phyloP scores from a whole-genome alignment of 2,329 filamentous ascomycete genomes.

The Diplodia intermedia region DNA sequence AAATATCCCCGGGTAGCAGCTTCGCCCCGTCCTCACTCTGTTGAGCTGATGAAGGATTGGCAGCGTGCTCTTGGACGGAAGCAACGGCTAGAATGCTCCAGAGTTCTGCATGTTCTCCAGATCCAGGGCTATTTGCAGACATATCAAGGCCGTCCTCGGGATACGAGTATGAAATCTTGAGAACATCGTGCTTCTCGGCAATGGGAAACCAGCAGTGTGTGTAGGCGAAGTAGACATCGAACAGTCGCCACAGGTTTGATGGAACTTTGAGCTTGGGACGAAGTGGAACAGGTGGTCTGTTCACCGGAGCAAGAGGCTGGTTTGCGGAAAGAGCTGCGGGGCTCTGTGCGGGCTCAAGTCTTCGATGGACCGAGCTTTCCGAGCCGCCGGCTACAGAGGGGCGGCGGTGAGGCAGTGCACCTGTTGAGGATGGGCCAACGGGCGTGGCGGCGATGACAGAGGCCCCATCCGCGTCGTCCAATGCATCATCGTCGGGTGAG shows the following conservation, averaged over 20 bases:
- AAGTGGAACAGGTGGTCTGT: constrained; percentile 4
- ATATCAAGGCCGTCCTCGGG: constrained; percentile 52
- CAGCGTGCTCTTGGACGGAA: constrained; percentile 42
- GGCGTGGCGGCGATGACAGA: constrained; percentile 15
- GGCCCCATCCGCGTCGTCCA: constrained; percentile 24
- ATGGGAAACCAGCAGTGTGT: constrained; percentile 80
- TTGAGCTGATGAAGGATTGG: constrained; percentile 19
- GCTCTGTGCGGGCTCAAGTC: constrained; percentile 10
- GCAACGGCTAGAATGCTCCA: constrained; percentile 55
- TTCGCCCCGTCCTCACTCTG: constrained; percentile 22
- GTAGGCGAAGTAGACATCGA: constrained; percentile 77
- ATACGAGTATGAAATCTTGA: constrained; percentile 64
- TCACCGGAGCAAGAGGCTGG: constrained; percentile 9
- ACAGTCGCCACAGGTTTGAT: constrained; percentile 63
- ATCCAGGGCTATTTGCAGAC: constrained; percentile 38
- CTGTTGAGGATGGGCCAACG: neutral
- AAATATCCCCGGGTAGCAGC: constrained; percentile 38
- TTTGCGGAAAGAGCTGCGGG: constrained; percentile 9
- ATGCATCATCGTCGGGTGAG: constrained; percentile 29
- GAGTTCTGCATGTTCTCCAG: constrained; percentile 53
- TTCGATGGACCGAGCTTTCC: constrained; percentile 15
- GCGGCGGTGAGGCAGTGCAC: neutral
- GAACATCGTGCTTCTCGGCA: constrained; percentile 68
- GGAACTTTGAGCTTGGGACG: constrained; percentile 52
- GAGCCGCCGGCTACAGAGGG: constrained; percentile 16